phyloP scores from a whole-genome alignment of 768 basidiomycete species.

The Vararia minispora region DNA sequence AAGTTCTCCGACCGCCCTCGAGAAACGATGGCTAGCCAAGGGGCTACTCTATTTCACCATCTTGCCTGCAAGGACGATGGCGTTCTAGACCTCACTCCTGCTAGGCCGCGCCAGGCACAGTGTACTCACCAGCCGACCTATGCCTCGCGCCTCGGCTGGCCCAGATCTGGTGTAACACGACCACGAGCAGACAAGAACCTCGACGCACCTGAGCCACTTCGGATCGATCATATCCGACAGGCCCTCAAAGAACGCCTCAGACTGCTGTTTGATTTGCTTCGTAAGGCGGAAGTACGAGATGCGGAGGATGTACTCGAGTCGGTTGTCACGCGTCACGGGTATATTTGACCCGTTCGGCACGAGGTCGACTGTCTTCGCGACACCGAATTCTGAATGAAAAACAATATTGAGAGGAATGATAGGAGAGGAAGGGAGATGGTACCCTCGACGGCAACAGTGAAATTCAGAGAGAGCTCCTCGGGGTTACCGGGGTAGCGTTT shows the following conservation, averaged over 20 bases:
- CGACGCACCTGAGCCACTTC: constrained; percentile 65
- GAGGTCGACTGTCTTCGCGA: constrained; percentile 64
- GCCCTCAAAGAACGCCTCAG: constrained; percentile 84
- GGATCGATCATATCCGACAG: constrained; percentile 86
- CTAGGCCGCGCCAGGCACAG: no score
- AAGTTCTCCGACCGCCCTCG: no score
- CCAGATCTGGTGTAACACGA: background rate
- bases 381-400: constrained; percentile 62
- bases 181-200: background rate
- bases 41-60: no score
- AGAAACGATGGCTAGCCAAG: no score
- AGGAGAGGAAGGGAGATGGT: constrained; percentile 12
- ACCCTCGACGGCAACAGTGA: constrained; percentile 84
- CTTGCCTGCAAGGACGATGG: no score
- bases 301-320: constrained; percentile 81
- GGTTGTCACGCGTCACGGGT: constrained; percentile 80
- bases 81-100: no score
- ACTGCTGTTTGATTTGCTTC: constrained; percentile 79
- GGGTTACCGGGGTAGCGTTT: constrained; percentile 84
- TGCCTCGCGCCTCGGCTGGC: no score
- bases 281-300: constrained; percentile 84
- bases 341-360: constrained; percentile 74
- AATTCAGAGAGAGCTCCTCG: constrained; percentile 85
- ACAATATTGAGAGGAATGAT: constrained; percentile 1
- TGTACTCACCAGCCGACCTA: no score